phyloP scores from a whole-genome alignment of 768 basidiomycete species.

The Xanthoconium stramineum region DNA sequence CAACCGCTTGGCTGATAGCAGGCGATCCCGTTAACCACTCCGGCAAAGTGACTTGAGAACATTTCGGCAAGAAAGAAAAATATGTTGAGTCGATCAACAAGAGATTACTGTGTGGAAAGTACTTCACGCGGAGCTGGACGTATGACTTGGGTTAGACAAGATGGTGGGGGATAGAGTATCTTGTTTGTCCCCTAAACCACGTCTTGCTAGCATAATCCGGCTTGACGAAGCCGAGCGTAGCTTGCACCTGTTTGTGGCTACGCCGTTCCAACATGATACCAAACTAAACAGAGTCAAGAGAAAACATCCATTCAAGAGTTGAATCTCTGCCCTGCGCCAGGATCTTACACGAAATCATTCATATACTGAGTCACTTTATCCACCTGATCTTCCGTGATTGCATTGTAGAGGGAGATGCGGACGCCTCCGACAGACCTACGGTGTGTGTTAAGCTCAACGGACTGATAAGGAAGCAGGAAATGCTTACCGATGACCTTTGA shows the following conservation, averaged over 20 bases:
- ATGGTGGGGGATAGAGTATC: no score
- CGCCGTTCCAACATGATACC: no score
- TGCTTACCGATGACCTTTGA: conserved; percentile 90
- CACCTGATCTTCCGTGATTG: conserved; percentile 72
- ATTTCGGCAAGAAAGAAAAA: background rate
- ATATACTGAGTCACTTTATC: conserved; percentile 61
- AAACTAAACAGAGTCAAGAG: no score
- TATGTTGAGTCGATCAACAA: no score
- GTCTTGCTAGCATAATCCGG: no score
- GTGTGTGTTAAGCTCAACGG: background rate
- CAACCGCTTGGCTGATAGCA: conserved; percentile 59
- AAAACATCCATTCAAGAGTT: background rate
- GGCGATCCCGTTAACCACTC: conserved; percentile 91
- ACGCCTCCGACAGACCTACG: conserved; percentile 64
- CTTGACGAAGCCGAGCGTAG: no score
- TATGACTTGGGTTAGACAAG: no score
- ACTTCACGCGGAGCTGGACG: no score
- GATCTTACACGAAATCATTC: conserved; percentile 42
- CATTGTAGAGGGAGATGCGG: conserved; percentile 87
- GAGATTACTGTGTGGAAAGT: no score
- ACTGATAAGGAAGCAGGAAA: conserved; percentile 6
- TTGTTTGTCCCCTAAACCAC: no score
- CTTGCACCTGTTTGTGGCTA: no score
- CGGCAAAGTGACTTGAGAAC: conserved; percentile 73
- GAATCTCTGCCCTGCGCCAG: conserved; percentile 1